Conservation (phyloP, 495 filamentous ascomycete genomes). For the Baudoinia panamericana region DNA sequence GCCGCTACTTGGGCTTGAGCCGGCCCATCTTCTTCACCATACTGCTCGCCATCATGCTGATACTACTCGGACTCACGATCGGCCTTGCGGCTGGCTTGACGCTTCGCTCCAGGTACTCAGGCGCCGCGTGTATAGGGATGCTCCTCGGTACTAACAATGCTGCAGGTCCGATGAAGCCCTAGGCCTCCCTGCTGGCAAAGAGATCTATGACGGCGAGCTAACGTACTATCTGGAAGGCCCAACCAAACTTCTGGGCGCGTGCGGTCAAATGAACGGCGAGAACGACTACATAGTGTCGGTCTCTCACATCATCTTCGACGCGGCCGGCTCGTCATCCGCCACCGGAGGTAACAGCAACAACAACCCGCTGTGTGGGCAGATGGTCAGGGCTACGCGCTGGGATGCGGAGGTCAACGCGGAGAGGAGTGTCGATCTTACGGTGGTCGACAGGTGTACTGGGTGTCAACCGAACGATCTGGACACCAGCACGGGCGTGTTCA, state of each 20-base stretch:
- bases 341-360: constrained; percentile 39
- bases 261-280: constrained; percentile 43
- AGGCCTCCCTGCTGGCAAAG: constrained; percentile 41
- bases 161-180: no score
- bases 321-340: constrained; percentile 23
- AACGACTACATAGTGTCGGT: constrained; percentile 52
- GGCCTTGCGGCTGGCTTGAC: constrained; percentile 43
- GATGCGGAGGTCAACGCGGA: constrained; percentile 30
- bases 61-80: constrained; percentile 39
- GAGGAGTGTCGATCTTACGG: constrained; percentile 47
- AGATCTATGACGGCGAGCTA: constrained; percentile 48
- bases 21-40: constrained; percentile 32
- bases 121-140: no score
- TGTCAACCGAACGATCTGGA: constrained; percentile 56
- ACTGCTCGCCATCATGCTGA: constrained; percentile 26
- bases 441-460: constrained; percentile 64
- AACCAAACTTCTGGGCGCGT: constrained; percentile 67
- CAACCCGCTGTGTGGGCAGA: constrained; percentile 58
- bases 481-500: constrained; percentile 48
- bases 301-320: constrained; percentile 55
- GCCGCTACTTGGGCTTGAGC: constrained; percentile 32
- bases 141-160: no score
- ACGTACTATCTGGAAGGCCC: constrained; percentile 57
- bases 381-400: constrained; percentile 41
- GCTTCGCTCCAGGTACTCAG: constrained; percentile 12